Conservation (phyloP, 768 basidiomycete genomes). For the Phaeotremella skinneri region DNA sequence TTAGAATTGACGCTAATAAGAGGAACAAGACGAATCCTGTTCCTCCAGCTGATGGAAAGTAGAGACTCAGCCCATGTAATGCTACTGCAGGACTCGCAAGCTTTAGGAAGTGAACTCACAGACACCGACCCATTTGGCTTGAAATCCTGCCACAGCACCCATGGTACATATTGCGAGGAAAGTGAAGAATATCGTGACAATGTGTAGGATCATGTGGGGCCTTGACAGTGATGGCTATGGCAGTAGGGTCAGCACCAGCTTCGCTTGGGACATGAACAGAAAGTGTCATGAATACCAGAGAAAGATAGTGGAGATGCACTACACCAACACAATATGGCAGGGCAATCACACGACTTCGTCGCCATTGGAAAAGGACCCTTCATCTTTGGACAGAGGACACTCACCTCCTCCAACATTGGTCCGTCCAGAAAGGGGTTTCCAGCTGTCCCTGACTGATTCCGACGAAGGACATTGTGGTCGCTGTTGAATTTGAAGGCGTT, state of each 20-base stretch:
- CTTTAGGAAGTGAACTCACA: slow-evolving; percentile 60
- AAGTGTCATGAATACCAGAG: slow-evolving; percentile 3
- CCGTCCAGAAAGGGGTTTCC: slow-evolving; percentile 43
- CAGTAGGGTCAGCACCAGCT: slow-evolving; percentile 11
- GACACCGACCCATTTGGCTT: slow-evolving; percentile 81
- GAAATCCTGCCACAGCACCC: slow-evolving; percentile 82
- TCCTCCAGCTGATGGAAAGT: slow-evolving; percentile 66
- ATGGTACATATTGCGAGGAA: slow-evolving; percentile 90
- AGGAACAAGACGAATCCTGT: slow-evolving; percentile 82
- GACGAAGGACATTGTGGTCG: slow-evolving; percentile 24
- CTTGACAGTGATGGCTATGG: slow-evolving; percentile 21
- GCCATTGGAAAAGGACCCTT: not conserved
- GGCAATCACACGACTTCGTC: slow-evolving; percentile 3
- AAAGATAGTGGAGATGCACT: too few relatives aligned
- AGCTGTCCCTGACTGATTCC: slow-evolving; percentile 6
- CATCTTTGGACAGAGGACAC: slow-evolving; percentile 8
- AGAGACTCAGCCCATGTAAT: not conserved
- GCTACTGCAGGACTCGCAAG: not conserved
- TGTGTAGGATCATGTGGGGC: slow-evolving; percentile 21
- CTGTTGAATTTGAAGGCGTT: slow-evolving; percentile 41
- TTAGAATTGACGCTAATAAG: slow-evolving; percentile 67
- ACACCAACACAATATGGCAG: too few relatives aligned
- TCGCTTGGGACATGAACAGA: not conserved
- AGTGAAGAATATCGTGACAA: slow-evolving; percentile 67
- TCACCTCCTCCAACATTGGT: slow-evolving; percentile 38